Evolutionary conservation across 2,329 filamentous ascomycete genomes (phyloP).

Genomic region (Helicocarpus griseus): DNA sequence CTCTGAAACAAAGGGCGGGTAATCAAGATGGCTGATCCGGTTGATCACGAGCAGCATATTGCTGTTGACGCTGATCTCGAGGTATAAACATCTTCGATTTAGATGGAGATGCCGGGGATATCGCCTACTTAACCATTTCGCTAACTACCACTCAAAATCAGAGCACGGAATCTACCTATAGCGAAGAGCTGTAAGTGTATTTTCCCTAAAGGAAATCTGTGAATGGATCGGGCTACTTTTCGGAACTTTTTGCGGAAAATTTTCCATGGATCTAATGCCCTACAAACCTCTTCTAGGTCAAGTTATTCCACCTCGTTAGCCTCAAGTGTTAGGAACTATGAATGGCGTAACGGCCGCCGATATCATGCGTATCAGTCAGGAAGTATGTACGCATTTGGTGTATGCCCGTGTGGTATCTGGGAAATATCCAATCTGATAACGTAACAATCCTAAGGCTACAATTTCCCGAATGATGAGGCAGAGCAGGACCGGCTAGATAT

Average conservation of each 20-base stretch:
- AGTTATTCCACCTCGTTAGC: background rate
- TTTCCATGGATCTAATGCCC: background rate
- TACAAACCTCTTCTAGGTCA: background rate
- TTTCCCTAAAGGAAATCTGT: no score
- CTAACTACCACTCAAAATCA: background rate
- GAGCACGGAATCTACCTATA: background rate
- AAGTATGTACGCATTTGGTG: background rate
- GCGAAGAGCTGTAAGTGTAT: background rate
- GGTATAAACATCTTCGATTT: background rate
- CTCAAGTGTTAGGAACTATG: background rate
- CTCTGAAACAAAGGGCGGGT: background rate
- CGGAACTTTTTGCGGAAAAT: no score
- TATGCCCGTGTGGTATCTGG: no score
- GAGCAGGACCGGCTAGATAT: conserved; percentile 32
- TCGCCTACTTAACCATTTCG: background rate
- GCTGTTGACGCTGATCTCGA: background rate
- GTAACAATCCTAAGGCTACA: conserved; percentile 1
- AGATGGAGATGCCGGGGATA: background rate
- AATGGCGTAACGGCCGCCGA: conserved; percentile 9
- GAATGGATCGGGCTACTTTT: no score
- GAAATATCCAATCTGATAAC: background rate
- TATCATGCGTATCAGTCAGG: conserved; percentile 10
- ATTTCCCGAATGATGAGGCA: conserved; percentile 30
- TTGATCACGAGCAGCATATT: background rate
- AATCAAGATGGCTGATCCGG: background rate